Evolutionary conservation across 352 stramenopile species (phyloP).

Genomic region (Phytophthora crassamura): DNA sequence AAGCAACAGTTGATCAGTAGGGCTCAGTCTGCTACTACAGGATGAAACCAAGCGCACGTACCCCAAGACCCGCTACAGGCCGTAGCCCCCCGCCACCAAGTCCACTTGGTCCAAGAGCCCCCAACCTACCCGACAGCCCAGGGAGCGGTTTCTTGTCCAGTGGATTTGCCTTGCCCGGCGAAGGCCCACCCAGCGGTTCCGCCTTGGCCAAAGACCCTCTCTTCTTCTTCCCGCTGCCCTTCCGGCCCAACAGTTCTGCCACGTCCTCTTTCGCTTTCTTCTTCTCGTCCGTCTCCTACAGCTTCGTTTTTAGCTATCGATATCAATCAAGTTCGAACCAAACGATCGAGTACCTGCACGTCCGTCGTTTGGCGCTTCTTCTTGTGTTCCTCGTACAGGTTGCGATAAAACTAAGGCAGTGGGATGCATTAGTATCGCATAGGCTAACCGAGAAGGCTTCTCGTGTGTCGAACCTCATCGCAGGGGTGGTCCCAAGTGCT

Average conservation of each 20-base stretch:
- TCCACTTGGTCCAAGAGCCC: constrained; percentile 35
- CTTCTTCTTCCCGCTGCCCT: constrained; percentile 65
- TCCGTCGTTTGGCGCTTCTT: constrained; percentile 61
- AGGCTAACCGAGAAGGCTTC: background rate
- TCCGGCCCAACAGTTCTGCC: constrained; percentile 74
- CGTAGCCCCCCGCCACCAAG: constrained; percentile 43
- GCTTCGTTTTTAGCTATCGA: background rate
- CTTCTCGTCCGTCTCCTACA: constrained; percentile 71
- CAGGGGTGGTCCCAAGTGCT: constrained; percentile 96
- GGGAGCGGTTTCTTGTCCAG: constrained; percentile 82
- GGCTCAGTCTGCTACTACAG: background rate
- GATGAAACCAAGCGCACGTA: constrained; percentile 32
- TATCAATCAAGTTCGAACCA: background rate
- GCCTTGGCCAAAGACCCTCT: constrained; percentile 44
- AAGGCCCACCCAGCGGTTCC: constrained; percentile 54
- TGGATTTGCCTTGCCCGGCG: constrained; percentile 43
- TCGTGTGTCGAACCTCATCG: constrained; percentile 69
- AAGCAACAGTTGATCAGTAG: background rate
- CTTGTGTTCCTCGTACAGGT: constrained; percentile 94
- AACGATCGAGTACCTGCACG: constrained; percentile 31
- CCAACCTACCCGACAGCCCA: constrained; percentile 49
- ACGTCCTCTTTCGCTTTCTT: constrained; percentile 87
- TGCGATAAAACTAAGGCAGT: constrained; percentile 87
- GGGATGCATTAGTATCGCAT: constrained; percentile 15
- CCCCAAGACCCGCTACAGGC: constrained; percentile 53